Base-by-base conservation (phyloP, 805 yeast genomes). In the Saturnispora mendoncae region DNA sequence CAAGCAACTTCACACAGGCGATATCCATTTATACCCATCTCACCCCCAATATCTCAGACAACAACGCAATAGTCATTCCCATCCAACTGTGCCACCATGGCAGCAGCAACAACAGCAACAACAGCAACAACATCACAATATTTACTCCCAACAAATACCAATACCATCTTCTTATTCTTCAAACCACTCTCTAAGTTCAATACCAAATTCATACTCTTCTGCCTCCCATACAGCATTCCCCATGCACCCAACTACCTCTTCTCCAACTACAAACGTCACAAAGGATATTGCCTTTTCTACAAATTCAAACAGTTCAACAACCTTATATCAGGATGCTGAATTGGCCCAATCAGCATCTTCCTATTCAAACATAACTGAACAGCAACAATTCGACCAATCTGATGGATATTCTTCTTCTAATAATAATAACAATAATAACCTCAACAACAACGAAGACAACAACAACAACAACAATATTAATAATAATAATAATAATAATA, bases 201-300 rank as follows among this genome's bases (percentile, higher is more conserved):
- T 15, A 23, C 4, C 47, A 32, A 33, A 23, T 29, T 28, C 32
- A 15, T 15, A 31, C 27, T 27, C 40, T 31, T 20, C 35, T 13
- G 15, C 35, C 12, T 27, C 30, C 12, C 30, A 27, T 27, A 27
- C 30, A 18, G 21, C 25, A 4, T 52, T 54, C 42, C 58, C 54
- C 15, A 65, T 62, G 20, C 64, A 62, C 28, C 68, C 71, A 19
- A 56, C 69, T 0, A 68, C 68, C 17, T 66, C 76, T 6, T 65
- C 67, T 9, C 75, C 82, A 8, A 76, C 82, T 3, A 76, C 82
- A 1, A 69, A 65, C 44, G 63, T 76, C 24, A 67, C 75, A 13
- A 69, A 65, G 51, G 78, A 73, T 49, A 54, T 65, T 19, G 74
- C 71, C 38, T 66, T 56, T 49, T 63, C 57, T 13, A 60, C 57